These are phyloP conservation scores for Thermothelomyces thermophilus DNA, from an alignment of 2,329 filamentous ascomycete genomes.

Conservation along the genomic window DNA sequence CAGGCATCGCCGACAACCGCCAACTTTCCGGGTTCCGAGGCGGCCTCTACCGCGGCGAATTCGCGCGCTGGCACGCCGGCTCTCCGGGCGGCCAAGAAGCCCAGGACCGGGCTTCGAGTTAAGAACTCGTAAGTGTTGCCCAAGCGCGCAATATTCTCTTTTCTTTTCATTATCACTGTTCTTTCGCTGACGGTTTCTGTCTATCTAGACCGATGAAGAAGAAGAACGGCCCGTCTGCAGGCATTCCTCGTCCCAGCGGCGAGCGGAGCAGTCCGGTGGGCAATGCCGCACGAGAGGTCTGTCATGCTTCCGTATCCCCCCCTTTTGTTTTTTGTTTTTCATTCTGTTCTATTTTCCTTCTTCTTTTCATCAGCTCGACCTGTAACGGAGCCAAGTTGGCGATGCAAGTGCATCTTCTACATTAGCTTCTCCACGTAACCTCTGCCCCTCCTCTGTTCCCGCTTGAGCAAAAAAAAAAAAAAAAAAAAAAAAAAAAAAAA, in stretches of 20 bases:
- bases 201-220: conserved; percentile 65
- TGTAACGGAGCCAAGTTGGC: neutral
- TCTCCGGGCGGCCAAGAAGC: conserved; percentile 52
- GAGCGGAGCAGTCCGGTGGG: conserved; percentile 57
- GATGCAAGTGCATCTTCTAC: neutral
- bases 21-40: conserved; percentile 43
- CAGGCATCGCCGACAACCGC: conserved; percentile 46
- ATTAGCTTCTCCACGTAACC: too few species aligned
- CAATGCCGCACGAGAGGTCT: conserved; percentile 47
- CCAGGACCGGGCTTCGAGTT: conserved; percentile 55
- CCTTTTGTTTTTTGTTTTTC: neutral
- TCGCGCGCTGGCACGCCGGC: conserved; percentile 58
- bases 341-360: conserved; percentile 1
- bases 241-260: conserved; percentile 58
- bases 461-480: too few species aligned
- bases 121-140: conserved; percentile 57
- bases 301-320: conserved; percentile 23
- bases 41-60: conserved; percentile 40
- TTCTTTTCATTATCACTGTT: conserved; percentile 2
- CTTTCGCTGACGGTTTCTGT: conserved; percentile 16
- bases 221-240: conserved; percentile 61
- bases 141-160: neutral
- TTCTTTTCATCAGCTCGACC: neutral
- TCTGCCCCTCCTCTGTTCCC: too few species aligned
- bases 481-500: too few species aligned